phyloP scores from a whole-genome alignment of 768 basidiomycete genomes.

The Boletus rubroflammeus region DNA sequence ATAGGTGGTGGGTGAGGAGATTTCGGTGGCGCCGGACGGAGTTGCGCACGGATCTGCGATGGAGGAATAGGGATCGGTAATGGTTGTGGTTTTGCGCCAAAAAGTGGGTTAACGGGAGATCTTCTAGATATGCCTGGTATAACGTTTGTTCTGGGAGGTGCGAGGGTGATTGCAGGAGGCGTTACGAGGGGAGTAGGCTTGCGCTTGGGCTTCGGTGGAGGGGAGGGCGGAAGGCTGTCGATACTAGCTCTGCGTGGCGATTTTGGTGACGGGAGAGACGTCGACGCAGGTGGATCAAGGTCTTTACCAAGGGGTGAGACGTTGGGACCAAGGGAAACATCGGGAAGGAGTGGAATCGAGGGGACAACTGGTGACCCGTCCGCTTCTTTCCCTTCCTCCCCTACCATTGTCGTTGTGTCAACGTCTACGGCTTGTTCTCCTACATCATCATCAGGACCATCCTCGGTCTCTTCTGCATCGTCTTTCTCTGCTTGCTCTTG shows the following conservation, averaged over 20 bases:
- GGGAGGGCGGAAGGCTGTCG: constrained; percentile 21
- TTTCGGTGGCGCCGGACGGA: constrained; percentile 27
- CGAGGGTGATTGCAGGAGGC: constrained; percentile 6
- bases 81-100: constrained; percentile 24
- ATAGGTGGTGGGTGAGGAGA: constrained; percentile 17
- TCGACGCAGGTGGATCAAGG: constrained; percentile 2
- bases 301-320: constrained; percentile 12
- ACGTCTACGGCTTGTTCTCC: neutral
- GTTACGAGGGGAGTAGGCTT: constrained; percentile 12
- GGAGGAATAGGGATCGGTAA: constrained; percentile 26
- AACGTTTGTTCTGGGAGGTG: constrained; percentile 17
- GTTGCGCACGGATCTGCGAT: constrained; percentile 28
- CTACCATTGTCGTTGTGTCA: neutral
- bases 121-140: constrained; percentile 22
- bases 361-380: neutral
- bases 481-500: constrained; percentile 4
- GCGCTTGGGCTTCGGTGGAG: constrained; percentile 21
- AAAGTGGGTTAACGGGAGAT: constrained; percentile 23
- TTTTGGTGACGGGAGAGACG: constrained; percentile 1
- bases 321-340: constrained; percentile 9
- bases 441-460: neutral
- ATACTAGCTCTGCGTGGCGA: constrained; percentile 5
- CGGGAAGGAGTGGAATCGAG: constrained; percentile 10
- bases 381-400: neutral
- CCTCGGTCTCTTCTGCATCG: neutral